Percentiles rank a stretch among this genome's conserved stretches.
phyloP scores from a whole-genome alignment of 495 filamentous ascomycete genomes.

The Collariella sp. region DNA sequence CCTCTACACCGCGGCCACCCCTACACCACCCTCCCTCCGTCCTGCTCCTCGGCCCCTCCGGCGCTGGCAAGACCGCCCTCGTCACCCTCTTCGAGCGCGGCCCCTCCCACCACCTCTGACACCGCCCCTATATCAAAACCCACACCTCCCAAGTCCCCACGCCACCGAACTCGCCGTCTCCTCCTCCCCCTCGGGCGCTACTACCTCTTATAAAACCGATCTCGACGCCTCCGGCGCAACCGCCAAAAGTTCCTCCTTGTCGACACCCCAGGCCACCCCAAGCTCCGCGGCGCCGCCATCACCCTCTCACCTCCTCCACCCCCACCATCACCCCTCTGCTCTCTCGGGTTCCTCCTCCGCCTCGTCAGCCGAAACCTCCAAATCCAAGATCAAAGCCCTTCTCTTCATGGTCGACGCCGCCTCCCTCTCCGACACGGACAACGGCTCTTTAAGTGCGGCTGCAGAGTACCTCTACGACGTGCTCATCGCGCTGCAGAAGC shows the following conservation, averaged over 20 bases:
- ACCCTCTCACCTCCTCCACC: constrained; percentile 49
- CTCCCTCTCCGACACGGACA: constrained; percentile 48
- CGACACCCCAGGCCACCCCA: constrained; percentile 93
- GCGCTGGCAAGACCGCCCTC: constrained; percentile 81
- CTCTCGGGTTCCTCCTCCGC: constrained; percentile 47
- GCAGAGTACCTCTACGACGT: constrained; percentile 72
- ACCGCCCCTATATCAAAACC: constrained; percentile 19
- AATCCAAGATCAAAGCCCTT: constrained; percentile 58
- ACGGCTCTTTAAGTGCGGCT: constrained; percentile 29
- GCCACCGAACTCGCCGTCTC: constrained; percentile 66
- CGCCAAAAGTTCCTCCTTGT: constrained; percentile 63
- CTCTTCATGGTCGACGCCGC: constrained; percentile 86
- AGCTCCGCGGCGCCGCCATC: constrained; percentile 61
- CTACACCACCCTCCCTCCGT: constrained; percentile 67
- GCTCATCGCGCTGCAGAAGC: constrained; percentile 70
- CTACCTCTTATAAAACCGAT: constrained; percentile 53
- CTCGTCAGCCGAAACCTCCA: constrained; percentile 36
- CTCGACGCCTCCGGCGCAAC: constrained; percentile 41
- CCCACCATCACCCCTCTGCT: constrained; percentile 39
- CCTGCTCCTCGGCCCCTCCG: constrained; percentile 75
- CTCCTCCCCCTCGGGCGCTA: constrained; percentile 39
- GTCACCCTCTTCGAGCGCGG: constrained; percentile 56
- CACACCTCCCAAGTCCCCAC: constrained; percentile 72
- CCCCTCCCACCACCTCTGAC: constrained; percentile 9
- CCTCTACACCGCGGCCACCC: constrained; percentile 57